Evolutionary conservation across 164 flowering plant genomes (phyloP).

Genomic region (Aristolochia contorta): DNA sequence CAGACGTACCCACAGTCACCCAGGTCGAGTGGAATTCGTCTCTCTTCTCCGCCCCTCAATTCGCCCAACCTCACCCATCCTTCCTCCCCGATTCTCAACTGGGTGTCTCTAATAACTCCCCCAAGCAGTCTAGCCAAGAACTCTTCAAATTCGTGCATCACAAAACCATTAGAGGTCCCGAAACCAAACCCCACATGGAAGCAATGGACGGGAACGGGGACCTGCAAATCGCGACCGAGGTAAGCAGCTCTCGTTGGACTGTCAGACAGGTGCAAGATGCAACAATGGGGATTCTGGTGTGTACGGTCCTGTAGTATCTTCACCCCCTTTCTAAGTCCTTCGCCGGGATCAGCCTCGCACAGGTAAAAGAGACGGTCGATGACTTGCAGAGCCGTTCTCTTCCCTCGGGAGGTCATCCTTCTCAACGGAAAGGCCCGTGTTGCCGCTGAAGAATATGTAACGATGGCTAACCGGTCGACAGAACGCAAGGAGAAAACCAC

Average conservation of each 20-base stretch:
- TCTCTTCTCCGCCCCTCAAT: slow-evolving; percentile 72
- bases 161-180: slow-evolving; percentile 49
- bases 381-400: slow-evolving; percentile 69
- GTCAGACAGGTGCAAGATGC: slow-evolving; percentile 68
- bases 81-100: slow-evolving; percentile 55
- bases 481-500: slow-evolving; percentile 76
- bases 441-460: slow-evolving; percentile 64
- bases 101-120: slow-evolving; percentile 50
- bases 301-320: slow-evolving; percentile 60
- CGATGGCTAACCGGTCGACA: slow-evolving; percentile 69
- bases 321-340: slow-evolving; percentile 66
- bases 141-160: slow-evolving; percentile 75
- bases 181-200: slow-evolving; percentile 70
- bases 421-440: slow-evolving; percentile 69
- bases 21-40: slow-evolving; percentile 44
- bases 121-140: slow-evolving; percentile 55
- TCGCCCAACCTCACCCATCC: slow-evolving; percentile 52
- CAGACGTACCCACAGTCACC: slow-evolving; percentile 28
- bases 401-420: slow-evolving; percentile 82
- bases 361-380: slow-evolving; percentile 69
- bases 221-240: slow-evolving; percentile 27
- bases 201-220: slow-evolving; percentile 41
- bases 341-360: slow-evolving; percentile 70
- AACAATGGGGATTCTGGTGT: slow-evolving; percentile 49
- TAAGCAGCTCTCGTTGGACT: slow-evolving; percentile 42